Evolutionary conservation across 2,329 filamentous ascomycete species (phyloP).

Genomic region (Beauveria brongniartii): DNA sequence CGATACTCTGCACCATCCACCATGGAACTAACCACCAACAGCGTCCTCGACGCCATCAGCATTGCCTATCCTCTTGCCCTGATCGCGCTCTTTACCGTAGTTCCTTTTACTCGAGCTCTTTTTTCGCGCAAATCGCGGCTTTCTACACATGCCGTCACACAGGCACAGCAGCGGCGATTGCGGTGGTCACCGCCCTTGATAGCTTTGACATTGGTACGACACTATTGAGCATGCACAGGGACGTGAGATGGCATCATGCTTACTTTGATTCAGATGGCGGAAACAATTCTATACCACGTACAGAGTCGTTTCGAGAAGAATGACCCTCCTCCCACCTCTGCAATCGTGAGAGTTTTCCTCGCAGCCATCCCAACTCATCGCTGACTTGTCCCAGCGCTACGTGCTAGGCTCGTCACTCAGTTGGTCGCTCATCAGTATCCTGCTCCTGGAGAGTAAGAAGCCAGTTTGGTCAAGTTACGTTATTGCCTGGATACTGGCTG

Average conservation of each 20-base stretch:
- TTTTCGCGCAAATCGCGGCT: neutral
- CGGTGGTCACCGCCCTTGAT: neutral
- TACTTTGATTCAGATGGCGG: neutral
- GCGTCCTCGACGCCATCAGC: neutral
- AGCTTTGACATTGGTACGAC: neutral
- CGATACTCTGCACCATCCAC: neutral
- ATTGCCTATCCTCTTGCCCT: neutral
- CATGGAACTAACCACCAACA: neutral
- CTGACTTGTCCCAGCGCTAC: neutral
- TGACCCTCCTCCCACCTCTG: neutral
- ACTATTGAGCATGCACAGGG: too few relatives aligned
- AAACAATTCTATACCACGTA: neutral
- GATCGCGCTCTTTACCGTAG: neutral
- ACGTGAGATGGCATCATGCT: neutral
- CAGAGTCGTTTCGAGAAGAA: neutral
- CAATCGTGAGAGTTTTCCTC: neutral
- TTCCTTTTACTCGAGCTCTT: neutral
- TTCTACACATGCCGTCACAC: neutral
- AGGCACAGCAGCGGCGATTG: neutral
- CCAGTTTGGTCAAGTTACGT: neutral
- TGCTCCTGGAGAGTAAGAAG: neutral
- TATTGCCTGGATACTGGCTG: neutral
- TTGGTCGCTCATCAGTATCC: slow-evolving; percentile 1
- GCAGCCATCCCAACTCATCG: too few relatives aligned
- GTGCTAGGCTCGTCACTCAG: neutral